Evolutionary conservation across 192 early-diverging fungal genomes (phyloP), one percentile per base, ranked within the genome.

Genomic region (Entophlyctis helioformis): DNA sequence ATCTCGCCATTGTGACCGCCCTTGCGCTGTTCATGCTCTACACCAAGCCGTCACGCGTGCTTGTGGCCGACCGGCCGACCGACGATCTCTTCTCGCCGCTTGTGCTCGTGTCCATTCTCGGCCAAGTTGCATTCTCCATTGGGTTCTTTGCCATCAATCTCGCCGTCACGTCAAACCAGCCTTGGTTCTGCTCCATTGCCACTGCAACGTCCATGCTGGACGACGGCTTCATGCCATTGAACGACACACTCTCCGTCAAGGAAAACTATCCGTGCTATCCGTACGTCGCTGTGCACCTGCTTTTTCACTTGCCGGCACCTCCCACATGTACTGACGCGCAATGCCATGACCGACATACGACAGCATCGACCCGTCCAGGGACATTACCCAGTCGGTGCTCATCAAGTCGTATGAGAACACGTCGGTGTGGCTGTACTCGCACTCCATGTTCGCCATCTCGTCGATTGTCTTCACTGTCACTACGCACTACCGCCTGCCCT

Each of bases 401-500:
- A 51, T 62, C n/a, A 55, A 39, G 42, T 41, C 56, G 12, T 32
- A 69, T 23, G 66, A 72, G 38, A 72, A 72, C 56, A 59, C 62
- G 2, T 53, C 51, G 15, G 22, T 69, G 11, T 72, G 70, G 70
- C 51, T 69, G 12, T 72, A 58, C 48, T 35, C 62, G 7, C 70
- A 72, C 42, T 62, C 63, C 35, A 60, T 64, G 45, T 63, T 55
- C 41, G 53, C 44, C 10, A 53, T 54, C 12, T 25, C 54, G 12
- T 24, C 56, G 8, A 34, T 69, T 6, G 60, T 53, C 13, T 50
- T 66, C 40, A 51, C 47, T 16, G 27, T 60, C 11, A 36, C 42
- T 20, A 43, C 56, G 2, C 32, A 51, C n/a, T 65, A 51, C 46
- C 57, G 70, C 9, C 35, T 18, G 36, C 70, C 70, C 7, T 39